Evolutionary conservation across 2,329 filamentous ascomycete species (phyloP), one percentile per base, ranked within the genome.

Genomic region (Colletotrichum brevisporum): DNA sequence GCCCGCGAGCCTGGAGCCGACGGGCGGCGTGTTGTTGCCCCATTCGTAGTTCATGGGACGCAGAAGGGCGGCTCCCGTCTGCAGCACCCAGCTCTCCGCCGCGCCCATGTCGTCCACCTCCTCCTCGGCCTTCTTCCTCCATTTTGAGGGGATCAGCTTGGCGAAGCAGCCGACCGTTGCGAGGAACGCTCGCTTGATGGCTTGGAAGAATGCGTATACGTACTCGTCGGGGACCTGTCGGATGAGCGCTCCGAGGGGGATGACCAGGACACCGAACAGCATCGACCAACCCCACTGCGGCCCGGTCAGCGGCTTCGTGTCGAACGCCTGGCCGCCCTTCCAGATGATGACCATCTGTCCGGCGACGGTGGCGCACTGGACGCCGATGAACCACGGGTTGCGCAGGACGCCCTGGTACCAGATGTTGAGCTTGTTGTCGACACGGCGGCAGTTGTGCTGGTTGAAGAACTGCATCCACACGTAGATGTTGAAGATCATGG

Each of bases 381-480:
- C 92, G 4, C 83, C 84, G 41, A 92, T 84, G 81, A 96, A 96
- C 88, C 93, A 95, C 71, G 86, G 90, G 76, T 96, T 97, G 63
- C 86, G 86, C 18, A 88, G 82, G 52, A 95, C 88, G 27, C 92
- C 92, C 76, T 95, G 92, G 71, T 95, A 94, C 74, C 80, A 82
- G 63, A 96, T 91, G 76, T 96, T 95, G 79, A 95, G 90, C 69
- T 90, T 90, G 79, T 96, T 95, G 78, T 95, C 93, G 9, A 95
- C 88, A 13, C 93, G 89, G 45, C 93, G 91, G 79, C 93, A 94
- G 83, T 93, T 95, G 81, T 93, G 88, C 74, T 94, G 89, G 74
- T 96, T 95, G 85, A 95, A 95, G 72, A 96, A 93, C 74, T 95
- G 93, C 92, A 95, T 94, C 91, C 92, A 95, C 52, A 95, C 92